Conservation (phyloP, 164 flowering plant genomes). For the Magnolia officinalis region DNA sequence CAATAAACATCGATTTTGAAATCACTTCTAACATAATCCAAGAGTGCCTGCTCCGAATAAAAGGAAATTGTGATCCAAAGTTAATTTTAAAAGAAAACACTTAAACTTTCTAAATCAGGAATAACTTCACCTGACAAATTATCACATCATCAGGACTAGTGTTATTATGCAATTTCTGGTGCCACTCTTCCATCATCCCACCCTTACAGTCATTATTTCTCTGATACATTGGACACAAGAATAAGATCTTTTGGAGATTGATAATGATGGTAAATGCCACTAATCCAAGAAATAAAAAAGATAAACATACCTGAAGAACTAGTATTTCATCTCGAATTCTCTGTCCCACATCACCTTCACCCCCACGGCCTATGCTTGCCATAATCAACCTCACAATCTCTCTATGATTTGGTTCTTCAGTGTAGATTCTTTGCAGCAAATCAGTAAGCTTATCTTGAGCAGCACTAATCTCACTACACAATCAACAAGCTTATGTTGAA, state of each 20-base stretch:
- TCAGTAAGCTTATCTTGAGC: slow-evolving; percentile 29
- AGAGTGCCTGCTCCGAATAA: slow-evolving; percentile 22
- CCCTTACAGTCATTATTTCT: slow-evolving; percentile 33
- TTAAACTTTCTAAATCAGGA: background rate
- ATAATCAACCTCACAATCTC: slow-evolving; percentile 26
- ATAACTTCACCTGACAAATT: slow-evolving; percentile 26
- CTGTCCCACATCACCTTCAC: slow-evolving; percentile 33
- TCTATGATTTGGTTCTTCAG: slow-evolving; percentile 21
- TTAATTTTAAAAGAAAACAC: background rate
- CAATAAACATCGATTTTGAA: slow-evolving; percentile 24
- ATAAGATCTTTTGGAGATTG: background rate
- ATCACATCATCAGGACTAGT: slow-evolving; percentile 32
- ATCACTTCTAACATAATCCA: slow-evolving; percentile 27
- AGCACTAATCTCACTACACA: slow-evolving; percentile 30
- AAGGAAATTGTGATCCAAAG: slow-evolving; percentile 1
- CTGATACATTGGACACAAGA: slow-evolving; percentile 12
- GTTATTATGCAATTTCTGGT: slow-evolving; percentile 33
- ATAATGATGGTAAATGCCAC: background rate
- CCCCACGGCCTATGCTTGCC: slow-evolving; percentile 28
- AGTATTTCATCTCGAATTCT: slow-evolving; percentile 31
- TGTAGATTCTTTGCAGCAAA: slow-evolving; percentile 21
- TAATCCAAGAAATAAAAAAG: background rate
- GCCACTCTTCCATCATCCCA: slow-evolving; percentile 40
- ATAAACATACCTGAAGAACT: slow-evolving; percentile 23
- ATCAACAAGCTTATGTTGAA: background rate